Base-by-base conservation (phyloP, 805 yeast species). In the Deakozyma indianensis region DNA sequence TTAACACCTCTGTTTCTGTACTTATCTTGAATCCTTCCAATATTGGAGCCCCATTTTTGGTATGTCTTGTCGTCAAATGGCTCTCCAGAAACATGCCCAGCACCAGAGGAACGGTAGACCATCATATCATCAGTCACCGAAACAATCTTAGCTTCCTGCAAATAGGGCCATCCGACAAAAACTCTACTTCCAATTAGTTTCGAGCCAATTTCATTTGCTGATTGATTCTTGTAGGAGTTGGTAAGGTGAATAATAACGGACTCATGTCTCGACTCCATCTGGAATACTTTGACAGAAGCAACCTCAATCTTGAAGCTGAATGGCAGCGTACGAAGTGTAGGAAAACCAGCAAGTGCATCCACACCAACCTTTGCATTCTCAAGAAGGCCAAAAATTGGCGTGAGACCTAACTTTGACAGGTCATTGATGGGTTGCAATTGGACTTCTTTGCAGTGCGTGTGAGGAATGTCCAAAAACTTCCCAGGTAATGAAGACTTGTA, bases 121-220 rank as follows among this genome's bases (percentile, higher is more conserved):
- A 14, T n/a, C 15, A 32, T 44, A 5, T 70, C 73, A 58, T 83
- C 88, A 28, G 70, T 59, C 3, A 90, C 74, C 21, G 72, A 70
- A 11, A 77, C 67, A 35, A 90, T 77, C 56, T 74, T 77, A 7
- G 87, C 81, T 63, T 90, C 96, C 53, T 78, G 73, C 52, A 92
- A 67, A 56, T 77, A 84, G n/a, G 99, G 99, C 90, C 95, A 92
- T 53, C 80, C 76, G 11, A 83, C 75, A 58, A 78, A 88, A 2
- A 83, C 81, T 43, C 77, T 63, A 47, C 77, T 70, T 41, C 77
- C 79, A 45, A 82, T 54, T 46, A 71, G 75, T 54, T 77, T 71
- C 47, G 75, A 71, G 22, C 86, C 80, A 54, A 85, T 70, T 50
- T 81, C 83, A 43, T 75, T 79, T 23, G 75, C 63, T 3, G 81